These are phyloP conservation scores for Ganoderma resinaceum DNA, from an alignment of 1,284 basidiomycete genomes.

Conservation along the genomic window DNA sequence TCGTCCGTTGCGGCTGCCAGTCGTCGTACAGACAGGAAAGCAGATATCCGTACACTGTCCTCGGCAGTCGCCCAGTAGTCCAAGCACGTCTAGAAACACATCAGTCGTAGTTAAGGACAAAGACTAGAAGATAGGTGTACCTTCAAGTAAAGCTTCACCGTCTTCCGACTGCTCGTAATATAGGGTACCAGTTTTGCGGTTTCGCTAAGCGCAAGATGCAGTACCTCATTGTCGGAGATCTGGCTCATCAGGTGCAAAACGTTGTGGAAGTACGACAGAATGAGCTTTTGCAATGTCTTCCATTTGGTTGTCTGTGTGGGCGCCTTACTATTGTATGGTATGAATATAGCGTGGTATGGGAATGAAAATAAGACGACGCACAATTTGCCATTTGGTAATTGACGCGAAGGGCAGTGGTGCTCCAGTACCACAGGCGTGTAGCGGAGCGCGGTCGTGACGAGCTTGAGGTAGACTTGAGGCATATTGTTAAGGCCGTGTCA, in stretches of 20 bases:
- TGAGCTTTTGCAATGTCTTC: slow-evolving; percentile 85
- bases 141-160: slow-evolving; percentile 86
- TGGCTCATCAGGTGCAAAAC: slow-evolving; percentile 82
- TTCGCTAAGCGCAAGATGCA: slow-evolving; percentile 81
- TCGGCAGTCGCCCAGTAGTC: slow-evolving; percentile 84
- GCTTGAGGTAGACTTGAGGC: slow-evolving; percentile 86
- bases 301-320: slow-evolving; percentile 79
- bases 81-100: slow-evolving; percentile 63
- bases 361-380: slow-evolving; percentile 46
- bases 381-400: slow-evolving; percentile 84
- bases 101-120: too few species aligned
- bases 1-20: slow-evolving; percentile 85
- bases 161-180: slow-evolving; percentile 82
- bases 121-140: not conserved
- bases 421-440: slow-evolving; percentile 92
- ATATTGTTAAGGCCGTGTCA: not conserved
- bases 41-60: slow-evolving; percentile 87
- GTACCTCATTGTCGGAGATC: slow-evolving; percentile 71
- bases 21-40: slow-evolving; percentile 88
- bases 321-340: slow-evolving; percentile 63
- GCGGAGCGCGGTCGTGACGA: slow-evolving; percentile 86
- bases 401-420: slow-evolving; percentile 91
- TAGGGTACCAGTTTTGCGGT: slow-evolving; percentile 90
- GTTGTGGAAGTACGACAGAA: slow-evolving; percentile 91
- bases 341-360: not conserved